phyloP scores from a whole-genome alignment of 2,329 filamentous ascomycete genomes.

The Fusarium floridanum region DNA sequence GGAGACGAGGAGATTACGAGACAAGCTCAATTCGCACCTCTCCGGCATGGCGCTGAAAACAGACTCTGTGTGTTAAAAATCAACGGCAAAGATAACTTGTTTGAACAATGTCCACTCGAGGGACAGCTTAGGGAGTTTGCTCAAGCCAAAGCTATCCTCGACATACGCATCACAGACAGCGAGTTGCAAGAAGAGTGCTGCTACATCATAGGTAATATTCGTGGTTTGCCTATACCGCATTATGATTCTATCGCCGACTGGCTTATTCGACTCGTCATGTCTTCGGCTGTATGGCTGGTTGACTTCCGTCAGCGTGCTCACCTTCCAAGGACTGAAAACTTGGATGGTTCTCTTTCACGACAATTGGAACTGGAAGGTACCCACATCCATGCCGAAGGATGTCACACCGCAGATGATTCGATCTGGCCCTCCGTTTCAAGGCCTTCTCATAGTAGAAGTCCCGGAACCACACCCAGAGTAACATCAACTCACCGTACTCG shows the following conservation, averaged over 20 bases:
- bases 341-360: not conserved
- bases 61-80: not conserved
- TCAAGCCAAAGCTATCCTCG: not conserved
- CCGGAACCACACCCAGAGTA: not conserved
- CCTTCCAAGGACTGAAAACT: not conserved
- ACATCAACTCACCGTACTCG: no score
- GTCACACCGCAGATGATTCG: not conserved
- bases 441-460: not conserved
- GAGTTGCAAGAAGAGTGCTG: not conserved
- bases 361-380: not conserved
- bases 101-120: not conserved
- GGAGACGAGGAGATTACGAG: not conserved
- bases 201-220: not conserved
- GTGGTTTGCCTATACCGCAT: not conserved
- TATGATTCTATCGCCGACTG: not conserved
- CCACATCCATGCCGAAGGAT: not conserved
- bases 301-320: not conserved
- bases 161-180: not conserved
- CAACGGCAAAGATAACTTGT: not conserved
- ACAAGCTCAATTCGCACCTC: not conserved
- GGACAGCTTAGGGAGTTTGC: not conserved
- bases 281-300: not conserved
- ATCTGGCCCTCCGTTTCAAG: not conserved
- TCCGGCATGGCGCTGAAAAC: not conserved
- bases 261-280: not conserved